Conservation (phyloP, 225 moss, liverwort and hornwort genomes). For the Lunularia cruciata region DNA sequence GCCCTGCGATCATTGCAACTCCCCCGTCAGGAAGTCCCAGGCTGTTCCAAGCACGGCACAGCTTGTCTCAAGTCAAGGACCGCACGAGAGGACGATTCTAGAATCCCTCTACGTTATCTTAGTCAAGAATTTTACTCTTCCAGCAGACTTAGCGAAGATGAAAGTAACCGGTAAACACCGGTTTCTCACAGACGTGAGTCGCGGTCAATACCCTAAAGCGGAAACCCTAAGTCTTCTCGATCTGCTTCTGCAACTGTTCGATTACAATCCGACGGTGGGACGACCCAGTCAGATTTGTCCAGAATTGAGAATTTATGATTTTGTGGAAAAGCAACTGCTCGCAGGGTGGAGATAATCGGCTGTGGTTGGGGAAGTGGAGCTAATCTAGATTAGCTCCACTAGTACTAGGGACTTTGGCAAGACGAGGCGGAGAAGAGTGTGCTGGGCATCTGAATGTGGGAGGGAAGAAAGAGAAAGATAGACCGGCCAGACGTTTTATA, state of each 20-base stretch:
- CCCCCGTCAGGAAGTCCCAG: too few species aligned
- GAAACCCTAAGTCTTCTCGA: conserved; percentile 5
- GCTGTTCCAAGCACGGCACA: too few species aligned
- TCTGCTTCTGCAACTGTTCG: background rate
- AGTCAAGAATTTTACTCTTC: too few species aligned
- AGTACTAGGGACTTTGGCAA: background rate
- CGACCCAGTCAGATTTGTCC: background rate
- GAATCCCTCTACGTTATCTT: too few species aligned
- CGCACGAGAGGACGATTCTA: too few species aligned
- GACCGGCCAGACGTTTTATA: background rate
- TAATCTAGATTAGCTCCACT: background rate
- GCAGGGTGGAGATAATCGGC: background rate
- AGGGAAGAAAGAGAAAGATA: conserved; percentile 15
- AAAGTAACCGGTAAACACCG: background rate
- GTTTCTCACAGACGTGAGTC: background rate
- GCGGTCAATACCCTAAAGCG: conserved; percentile 3
- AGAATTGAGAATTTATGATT: background rate
- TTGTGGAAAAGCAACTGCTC: background rate
- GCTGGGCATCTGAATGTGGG: background rate
- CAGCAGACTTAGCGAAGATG: background rate
- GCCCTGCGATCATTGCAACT: too few species aligned
- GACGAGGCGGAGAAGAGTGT: background rate
- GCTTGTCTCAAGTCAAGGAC: too few species aligned
- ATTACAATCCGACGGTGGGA: background rate
- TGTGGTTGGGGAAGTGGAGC: background rate